Base-by-base conservation (phyloP, 106 monocot genomes). In the Phalaenopsis aphrodite region DNA sequence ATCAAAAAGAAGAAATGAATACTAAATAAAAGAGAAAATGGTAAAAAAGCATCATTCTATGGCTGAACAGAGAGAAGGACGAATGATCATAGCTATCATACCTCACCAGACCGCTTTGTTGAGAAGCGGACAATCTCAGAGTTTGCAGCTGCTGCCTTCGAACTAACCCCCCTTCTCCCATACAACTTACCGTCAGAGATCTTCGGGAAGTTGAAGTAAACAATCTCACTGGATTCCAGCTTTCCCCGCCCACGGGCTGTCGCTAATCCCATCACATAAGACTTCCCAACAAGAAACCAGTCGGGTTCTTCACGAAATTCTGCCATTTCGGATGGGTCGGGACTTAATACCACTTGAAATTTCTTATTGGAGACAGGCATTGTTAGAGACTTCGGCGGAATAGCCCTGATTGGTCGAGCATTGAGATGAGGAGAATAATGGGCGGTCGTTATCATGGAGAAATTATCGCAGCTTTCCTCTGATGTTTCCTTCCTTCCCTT, bases 71-170 rank as follows among this genome's bases (percentile, higher is more conserved):
- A 73, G n/a, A 42, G 41, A 73, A 42, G 18, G 8, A 57, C 3
- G 4, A 45, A 7, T 2, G 23, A 21, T 47, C 75, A 48, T 23
- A 45, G 75, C 4, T 21, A 21, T 78, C 82, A 21, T 17, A 95
- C 95, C 95, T 95, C 93, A 11, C 95, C 93, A 2, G 80, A 86
- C 69, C 90, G 81, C 81, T 89, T 89, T 39, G 95, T 95, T 4
- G 90, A 91, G 78, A 95, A 91, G 64, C 93, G 82, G 14, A 95
- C 95, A 38, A 95, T 95, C 88, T 85, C 85, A 47, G 91, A 89
- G 3, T 82, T 41, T 2, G 91, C 93, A 4, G 73, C 83, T 3
- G 86, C 89, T 0, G 86, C 73, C 80, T 89, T 90, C 1, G 81
- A 77, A 23, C 87, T 87, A 14, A 89, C 83, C 86, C 83, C 83